Evolutionary conservation across 2,329 filamentous ascomycete genomes (phyloP), one percentile per base, ranked within the genome.

Genomic region (Diaporthe sp.): DNA sequence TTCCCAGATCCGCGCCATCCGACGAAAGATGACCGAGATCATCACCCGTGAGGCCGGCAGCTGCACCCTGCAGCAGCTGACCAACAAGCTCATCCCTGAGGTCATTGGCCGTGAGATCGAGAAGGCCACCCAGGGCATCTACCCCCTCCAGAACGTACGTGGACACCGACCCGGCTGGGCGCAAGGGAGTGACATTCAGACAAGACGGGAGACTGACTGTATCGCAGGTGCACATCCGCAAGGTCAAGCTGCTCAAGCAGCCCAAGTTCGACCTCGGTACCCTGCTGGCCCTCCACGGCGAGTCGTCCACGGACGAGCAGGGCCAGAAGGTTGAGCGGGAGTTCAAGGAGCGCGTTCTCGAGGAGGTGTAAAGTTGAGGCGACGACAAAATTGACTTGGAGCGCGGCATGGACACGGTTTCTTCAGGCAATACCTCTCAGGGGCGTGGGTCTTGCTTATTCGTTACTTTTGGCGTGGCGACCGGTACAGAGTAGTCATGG

Each of bases 1-100:
- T 80, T 98, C 97, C 80, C 97, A 99, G 90, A 98, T 98, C 88
- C 94, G 96, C 81, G 93, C 94, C 82, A 99, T 99, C 88, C 94
- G 97, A 88, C 97, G 96, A 92, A 98, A 99, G 95, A 99, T 99
- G 97, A 94, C 92, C 80, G 97, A 99, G 89, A 98, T 99, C 89
- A 98, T 99, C 88, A 92, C 94, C 88, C 94, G 96, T 83, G 97
- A 99, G 91, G 97, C 97, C 79, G 92, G 94, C 82, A 95, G 91
- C 90, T 98, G 95, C 93, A 98, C 95, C 80, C 93, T 99, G 81
- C 93, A 94, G 83, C 96, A 98, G 92, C 93, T 99, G 83, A 98
- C 95, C 85, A 94, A 95, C 86, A 99, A 99, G 94, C 93, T 99
- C 84, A 98, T 99, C 85, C 97, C 97, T 80, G 97, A 99, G 91